Evolutionary conservation across 768 basidiomycete species (phyloP), one percentile per base, ranked within the genome.

Genomic region (Boletus sensibilis): DNA sequence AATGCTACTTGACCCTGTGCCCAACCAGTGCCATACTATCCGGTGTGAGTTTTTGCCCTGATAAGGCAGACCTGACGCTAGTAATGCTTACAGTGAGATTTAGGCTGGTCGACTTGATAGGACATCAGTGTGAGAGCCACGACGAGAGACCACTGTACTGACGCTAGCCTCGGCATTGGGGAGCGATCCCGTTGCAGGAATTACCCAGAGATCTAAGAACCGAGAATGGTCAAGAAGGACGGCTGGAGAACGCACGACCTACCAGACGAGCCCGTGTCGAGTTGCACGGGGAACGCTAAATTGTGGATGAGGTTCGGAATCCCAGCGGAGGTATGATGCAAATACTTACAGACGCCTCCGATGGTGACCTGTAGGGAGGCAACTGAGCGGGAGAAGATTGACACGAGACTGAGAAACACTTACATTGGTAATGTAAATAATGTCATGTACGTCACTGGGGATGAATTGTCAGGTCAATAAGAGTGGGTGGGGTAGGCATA

Each of bases 1-100:
- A 81, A 86, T 4, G 82, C 75, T 31, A 94, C 75, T 57, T 77
- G 66, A 5, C 92, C 92, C 47, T 73, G 75, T 3, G 88, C 89
- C 84, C 87, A 92, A 20, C 92, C 92, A 53, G 88, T 84, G 45
- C 87, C 88, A 71, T 93, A 94, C 89, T 92, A 29, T 23, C 2
- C 6, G 29, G 29, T 2, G 39, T 62, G 47, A 59, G 51, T 41
- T 38, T n/a, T 27, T n/a, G 27, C 3, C 11, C 41, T 25, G 27
- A 18, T 8, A 44, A 43, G 13, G 49, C 20, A 49, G 38, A n/a
- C 14, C 5, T 11, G 42, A 48, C 5, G 21, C 0, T 29, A 31
- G 4, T 14, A 5, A 40, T 39, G 25, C 68, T 60, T 67, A 90
- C 88, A 23, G 86, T 84, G 25, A 92, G 69, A 64, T 91, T 92